Percentiles rank a stretch among this genome's conserved stretches.
phyloP scores from a whole-genome alignment of 345 rosid genomes.

The Pugionium cornutum region DNA sequence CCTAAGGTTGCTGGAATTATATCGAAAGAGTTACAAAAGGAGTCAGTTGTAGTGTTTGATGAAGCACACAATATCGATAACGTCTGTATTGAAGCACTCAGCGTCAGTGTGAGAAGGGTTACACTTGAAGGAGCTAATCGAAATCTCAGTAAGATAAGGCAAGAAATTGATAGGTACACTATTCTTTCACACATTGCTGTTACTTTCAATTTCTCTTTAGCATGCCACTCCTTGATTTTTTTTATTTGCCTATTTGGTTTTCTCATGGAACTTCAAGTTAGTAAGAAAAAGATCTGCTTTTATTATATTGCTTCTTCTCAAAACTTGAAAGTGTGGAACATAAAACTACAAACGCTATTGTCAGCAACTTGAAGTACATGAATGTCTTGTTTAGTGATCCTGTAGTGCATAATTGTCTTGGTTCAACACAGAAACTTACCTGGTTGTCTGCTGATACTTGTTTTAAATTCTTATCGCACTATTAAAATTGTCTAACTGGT shows the following conservation, averaged over 20 bases:
- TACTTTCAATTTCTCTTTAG: background rate
- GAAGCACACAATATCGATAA: conserved; percentile 99
- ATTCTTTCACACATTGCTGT: conserved; percentile 12
- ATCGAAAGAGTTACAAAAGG: conserved; percentile 95
- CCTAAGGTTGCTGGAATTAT: conserved; percentile 98
- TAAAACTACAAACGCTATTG: background rate
- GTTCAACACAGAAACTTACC: conserved; percentile 12
- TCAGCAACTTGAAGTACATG: conserved; percentile 17
- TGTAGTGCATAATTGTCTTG: conserved; percentile 13
- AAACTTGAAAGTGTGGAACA: background rate
- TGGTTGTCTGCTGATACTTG: conserved; percentile 25
- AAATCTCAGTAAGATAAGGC: conserved; percentile 69
- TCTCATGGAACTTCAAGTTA: background rate
- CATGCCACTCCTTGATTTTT: background rate
- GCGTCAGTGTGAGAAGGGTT: conserved; percentile 88
- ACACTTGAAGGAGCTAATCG: conserved; percentile 94
- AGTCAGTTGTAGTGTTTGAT: conserved; percentile 91
- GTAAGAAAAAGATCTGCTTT: background rate
- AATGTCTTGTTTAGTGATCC: conserved; percentile 15
- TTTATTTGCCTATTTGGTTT: background rate
- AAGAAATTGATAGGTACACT: conserved; percentile 81
- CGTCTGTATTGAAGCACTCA: conserved; percentile 95
- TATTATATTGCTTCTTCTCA: conserved; percentile 6
- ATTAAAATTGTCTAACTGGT: conserved; percentile 59
- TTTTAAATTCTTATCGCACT: conserved; percentile 39